These are phyloP conservation scores for Tilletia indica DNA, from an alignment of 1,284 basidiomycete species.

Conservation along the genomic window DNA sequence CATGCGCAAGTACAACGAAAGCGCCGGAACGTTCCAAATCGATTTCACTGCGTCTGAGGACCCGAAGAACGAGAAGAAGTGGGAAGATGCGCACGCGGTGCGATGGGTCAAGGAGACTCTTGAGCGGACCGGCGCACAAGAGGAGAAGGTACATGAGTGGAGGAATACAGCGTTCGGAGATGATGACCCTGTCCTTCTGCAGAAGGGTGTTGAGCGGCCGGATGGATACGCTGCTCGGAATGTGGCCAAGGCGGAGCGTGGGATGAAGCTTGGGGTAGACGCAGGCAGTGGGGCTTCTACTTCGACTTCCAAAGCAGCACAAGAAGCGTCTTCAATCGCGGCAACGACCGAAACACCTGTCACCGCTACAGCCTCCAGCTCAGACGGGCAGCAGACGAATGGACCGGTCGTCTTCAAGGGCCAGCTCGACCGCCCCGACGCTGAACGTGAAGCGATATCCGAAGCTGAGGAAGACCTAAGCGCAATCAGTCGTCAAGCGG, in stretches of 20 bases:
- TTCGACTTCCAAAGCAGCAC: no score
- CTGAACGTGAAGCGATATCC: no score
- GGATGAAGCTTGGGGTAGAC: no score
- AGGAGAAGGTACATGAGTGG: neutral
- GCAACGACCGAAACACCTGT: no score
- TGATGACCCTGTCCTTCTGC: neutral
- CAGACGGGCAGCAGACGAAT: no score
- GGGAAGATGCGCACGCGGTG: slow-evolving; percentile 28
- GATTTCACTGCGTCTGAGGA: slow-evolving; percentile 22
- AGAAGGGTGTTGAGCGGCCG: neutral
- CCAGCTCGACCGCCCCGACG: no score
- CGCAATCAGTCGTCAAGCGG: no score
- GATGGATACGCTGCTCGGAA: slow-evolving; percentile 6
- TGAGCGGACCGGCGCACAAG: neutral
- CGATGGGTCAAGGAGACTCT: slow-evolving; percentile 27
- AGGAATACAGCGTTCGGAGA: neutral
- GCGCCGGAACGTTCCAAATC: slow-evolving; percentile 27
- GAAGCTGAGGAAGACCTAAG: no score
- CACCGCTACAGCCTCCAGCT: no score
- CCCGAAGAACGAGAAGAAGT: slow-evolving; percentile 19
- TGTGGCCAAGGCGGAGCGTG: neutral
- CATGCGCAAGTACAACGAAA: slow-evolving; percentile 27
- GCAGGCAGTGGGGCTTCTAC: no score
- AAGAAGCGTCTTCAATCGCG: no score
- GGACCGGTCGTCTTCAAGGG: no score